phyloP scores from a whole-genome alignment of 139 green algal genomes.

The Chlorella sp. region DNA sequence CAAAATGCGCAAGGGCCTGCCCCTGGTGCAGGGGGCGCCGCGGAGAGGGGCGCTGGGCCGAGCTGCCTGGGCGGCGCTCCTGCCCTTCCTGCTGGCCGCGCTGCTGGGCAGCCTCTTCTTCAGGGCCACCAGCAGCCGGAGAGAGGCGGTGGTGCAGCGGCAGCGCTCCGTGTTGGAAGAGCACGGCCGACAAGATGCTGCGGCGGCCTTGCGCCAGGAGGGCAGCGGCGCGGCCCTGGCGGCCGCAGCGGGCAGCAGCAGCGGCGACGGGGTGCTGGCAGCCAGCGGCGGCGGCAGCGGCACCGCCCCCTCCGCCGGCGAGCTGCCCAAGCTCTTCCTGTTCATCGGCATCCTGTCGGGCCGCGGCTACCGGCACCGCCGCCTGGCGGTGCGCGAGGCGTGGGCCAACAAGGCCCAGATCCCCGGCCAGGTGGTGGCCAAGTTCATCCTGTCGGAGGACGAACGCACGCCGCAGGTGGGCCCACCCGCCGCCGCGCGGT shows the following conservation, averaged over 20 bases:
- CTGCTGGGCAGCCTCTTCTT: conserved; percentile 15
- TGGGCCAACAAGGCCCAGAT: conserved; percentile 52
- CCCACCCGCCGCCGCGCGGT: not conserved
- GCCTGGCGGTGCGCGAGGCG: conserved; percentile 57
- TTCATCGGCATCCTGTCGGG: conserved; percentile 64
- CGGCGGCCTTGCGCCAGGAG: not conserved
- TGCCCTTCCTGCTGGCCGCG: not conserved
- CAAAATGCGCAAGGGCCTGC: too few relatives aligned
- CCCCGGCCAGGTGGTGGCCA: conserved; percentile 31
- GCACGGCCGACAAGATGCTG: too few relatives aligned
- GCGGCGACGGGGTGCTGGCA: not conserved
- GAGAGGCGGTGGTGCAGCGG: conserved; percentile 19
- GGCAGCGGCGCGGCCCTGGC: not conserved
- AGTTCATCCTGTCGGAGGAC: conserved; percentile 64
- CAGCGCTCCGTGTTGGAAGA: conserved; percentile 13
- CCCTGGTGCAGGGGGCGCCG: not conserved
- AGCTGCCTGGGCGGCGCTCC: not conserved
- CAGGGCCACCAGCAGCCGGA: not conserved
- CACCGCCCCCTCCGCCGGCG: not conserved
- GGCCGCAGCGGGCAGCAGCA: not conserved
- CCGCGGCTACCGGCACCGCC: conserved; percentile 50
- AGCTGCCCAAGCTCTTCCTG: conserved; percentile 49
- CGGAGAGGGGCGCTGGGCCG: not conserved
- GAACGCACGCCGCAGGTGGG: conserved; percentile 54
- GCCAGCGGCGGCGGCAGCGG: not conserved